These are phyloP conservation scores for Diaporthe vaccinii DNA, from an alignment of 2,329 filamentous ascomycete genomes.

Conservation along the genomic window DNA sequence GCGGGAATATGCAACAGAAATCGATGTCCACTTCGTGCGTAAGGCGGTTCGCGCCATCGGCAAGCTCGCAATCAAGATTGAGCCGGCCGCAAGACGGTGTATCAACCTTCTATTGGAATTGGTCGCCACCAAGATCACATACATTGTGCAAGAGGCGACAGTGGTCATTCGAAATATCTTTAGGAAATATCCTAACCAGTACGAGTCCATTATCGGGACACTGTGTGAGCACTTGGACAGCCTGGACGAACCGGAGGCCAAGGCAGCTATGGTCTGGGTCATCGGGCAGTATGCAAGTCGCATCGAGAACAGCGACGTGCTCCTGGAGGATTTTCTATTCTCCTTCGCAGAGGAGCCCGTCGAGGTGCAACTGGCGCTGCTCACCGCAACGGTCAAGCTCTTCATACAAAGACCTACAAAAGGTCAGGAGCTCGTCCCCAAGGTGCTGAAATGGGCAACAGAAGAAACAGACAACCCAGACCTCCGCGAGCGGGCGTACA, in stretches of 20 bases:
- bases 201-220: slow-evolving; percentile 96
- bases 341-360: slow-evolving; percentile 95
- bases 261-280: slow-evolving; percentile 99
- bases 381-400: slow-evolving; percentile 96
- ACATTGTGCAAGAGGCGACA: slow-evolving; percentile 98
- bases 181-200: slow-evolving; percentile 98
- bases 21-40: slow-evolving; percentile 98
- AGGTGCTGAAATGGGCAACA: slow-evolving; percentile 97
- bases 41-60: slow-evolving; percentile 98
- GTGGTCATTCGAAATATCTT: slow-evolving; percentile 99
- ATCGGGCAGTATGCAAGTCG: slow-evolving; percentile 98
- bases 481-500: slow-evolving; percentile 94
- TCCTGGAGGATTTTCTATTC: slow-evolving; percentile 95
- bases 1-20: slow-evolving; percentile 96
- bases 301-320: slow-evolving; percentile 94
- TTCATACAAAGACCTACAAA: slow-evolving; percentile 98
- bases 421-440: slow-evolving; percentile 91
- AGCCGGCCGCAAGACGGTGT: slow-evolving; percentile 89
- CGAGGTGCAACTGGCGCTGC: slow-evolving; percentile 92
- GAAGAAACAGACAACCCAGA: slow-evolving; percentile 99
- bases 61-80: slow-evolving; percentile 98
- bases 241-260: slow-evolving; percentile 96
- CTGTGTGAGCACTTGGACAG: slow-evolving; percentile 97
- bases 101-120: slow-evolving; percentile 94
- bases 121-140: slow-evolving; percentile 97